Evolutionary conservation across 2,329 filamentous ascomycete genomes (phyloP), one percentile per base, ranked within the genome.

Genomic region (Acrodontium crateriforme): DNA sequence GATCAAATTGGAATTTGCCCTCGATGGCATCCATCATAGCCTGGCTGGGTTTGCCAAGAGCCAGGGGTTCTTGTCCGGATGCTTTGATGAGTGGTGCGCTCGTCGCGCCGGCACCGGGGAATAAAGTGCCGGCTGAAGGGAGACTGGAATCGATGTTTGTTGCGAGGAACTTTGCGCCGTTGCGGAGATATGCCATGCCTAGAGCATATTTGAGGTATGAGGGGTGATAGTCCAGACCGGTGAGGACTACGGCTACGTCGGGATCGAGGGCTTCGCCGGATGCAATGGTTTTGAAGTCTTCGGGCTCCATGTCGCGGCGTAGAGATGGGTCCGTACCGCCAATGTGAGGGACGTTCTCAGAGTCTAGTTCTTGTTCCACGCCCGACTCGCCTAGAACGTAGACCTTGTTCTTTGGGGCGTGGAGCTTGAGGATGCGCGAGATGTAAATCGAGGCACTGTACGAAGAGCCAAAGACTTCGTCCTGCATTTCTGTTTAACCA

Each of bases 21-120:
- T 95, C 87, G 32, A 98, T 79, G 3, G 89, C 84, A 54, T 95
- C 87, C 87, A 98, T 93, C 89, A 98, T 98, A 3, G 87, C 87
- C 61, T 93, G 84, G 52, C 83, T 93, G 3, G 89, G 89, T 60
- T 98, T 98, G 1, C 89, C 89, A 21, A 95, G 60, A 3, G 81
- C 74, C 17, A 83, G 57, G 1, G 89, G 87, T 45, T 78, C 65
- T 50, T 71, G 58, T 3, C 67, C 67, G 11, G 58, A 59, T 3
- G 61, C 59, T 38, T 78, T 78, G 29, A 77, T 65, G 34, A 98
- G 58, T 2, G 84, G 82, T 15, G 81, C 73, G 27, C 77, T 75
- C 38, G 82, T 76, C 2, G 81, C 78, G 1, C 89, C 89, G 1
- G 89, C 89, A 5, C 89, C 89, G 2, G 89, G 84, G 56, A 98